Base-by-base conservation (phyloP, 2,329 filamentous ascomycete species). In the Xylaria sp. region DNA sequence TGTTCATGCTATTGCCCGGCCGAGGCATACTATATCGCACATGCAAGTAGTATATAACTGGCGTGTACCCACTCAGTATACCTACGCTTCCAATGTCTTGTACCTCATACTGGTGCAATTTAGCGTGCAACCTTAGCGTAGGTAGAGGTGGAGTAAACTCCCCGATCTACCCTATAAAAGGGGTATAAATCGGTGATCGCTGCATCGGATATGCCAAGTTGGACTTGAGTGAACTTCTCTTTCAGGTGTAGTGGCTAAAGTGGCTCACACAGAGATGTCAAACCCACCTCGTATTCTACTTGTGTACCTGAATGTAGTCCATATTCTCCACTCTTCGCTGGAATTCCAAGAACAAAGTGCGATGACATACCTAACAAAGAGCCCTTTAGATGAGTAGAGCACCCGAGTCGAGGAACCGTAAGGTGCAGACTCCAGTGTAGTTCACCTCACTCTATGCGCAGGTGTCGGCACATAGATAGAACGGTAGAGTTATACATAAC, bases 201-300 rank as follows among this genome's bases (percentile, higher is more conserved):
- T 28, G 25, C 49, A 52, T 31, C 49, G 25, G 28, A 36, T 36
- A 55, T n/a, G 20, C 15, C 36, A 58, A 18, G 55, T 41, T 20
- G 7, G 55, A 46, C n/a, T 18, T 18, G 12, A 46, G 2, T n/a
- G n/a, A 58, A 31, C 36, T 58, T 43, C 55, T 58, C 36, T 58
- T 58, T 46, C 39, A 43, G 55, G 55, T n/a, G 39, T 58, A 58
- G 55, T 46, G 48, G 59, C 48, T 43, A 46, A 49, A 5, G 12
- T 20, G 5, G 9, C 18, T 51, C 13, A 36, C 43, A 43, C 43
- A 48, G 25, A 31, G 25, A 31, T 64, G 43, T 58, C 41, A 31
- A 46, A 31, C 25, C 33, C n/a, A 64, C 20, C 63, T 65, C 63
- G 63, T 65, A 65, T 65, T 65, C 46, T 54, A 36, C 33, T 36